Evolutionary conservation across 352 stramenopile species (phyloP).

Genomic region (Globisporangium cylindrosporum): DNA sequence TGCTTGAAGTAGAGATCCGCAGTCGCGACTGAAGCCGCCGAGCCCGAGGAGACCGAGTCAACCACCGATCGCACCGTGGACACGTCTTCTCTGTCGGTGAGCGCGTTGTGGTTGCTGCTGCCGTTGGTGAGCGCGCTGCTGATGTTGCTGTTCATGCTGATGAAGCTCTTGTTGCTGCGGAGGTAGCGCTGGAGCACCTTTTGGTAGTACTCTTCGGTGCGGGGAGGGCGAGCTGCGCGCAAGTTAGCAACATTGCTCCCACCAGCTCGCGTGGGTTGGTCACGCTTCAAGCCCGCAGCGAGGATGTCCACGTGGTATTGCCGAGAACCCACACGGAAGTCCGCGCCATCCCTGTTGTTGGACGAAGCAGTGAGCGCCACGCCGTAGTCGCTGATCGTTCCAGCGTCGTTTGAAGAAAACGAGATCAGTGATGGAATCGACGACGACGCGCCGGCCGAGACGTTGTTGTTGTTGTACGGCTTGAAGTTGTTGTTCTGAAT

Average conservation of each 20-base stretch:
- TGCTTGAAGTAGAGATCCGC: constrained; percentile 19
- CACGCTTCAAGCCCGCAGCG: constrained; percentile 19
- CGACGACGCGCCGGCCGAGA: constrained; percentile 40
- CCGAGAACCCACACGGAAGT: constrained; percentile 16
- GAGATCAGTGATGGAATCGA: constrained; percentile 43
- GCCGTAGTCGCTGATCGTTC: constrained; percentile 27
- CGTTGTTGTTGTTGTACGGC: constrained; percentile 12
- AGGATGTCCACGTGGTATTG: constrained; percentile 18
- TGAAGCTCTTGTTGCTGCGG: constrained; percentile 45
- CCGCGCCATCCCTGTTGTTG: constrained; percentile 2
- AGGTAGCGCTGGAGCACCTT: constrained; percentile 56
- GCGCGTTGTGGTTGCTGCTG: constrained; percentile 29
- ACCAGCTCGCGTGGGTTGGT: constrained; percentile 16
- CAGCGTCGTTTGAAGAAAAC: constrained; percentile 45
- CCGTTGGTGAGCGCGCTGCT: constrained; percentile 47
- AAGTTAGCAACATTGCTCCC: not conserved
- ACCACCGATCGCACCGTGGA: constrained; percentile 12
- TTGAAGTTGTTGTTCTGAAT: constrained; percentile 21
- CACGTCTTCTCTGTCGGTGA: constrained; percentile 20
- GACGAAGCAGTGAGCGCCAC: constrained; percentile 11
- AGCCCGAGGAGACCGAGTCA: constrained; percentile 19
- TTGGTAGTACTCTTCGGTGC: constrained; percentile 75
- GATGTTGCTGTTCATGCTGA: constrained; percentile 48
- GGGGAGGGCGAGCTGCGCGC: constrained; percentile 24
- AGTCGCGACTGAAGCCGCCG: constrained; percentile 9